Conservation (phyloP, 768 basidiomycete genomes). For the Coprinopsis sp. region DNA sequence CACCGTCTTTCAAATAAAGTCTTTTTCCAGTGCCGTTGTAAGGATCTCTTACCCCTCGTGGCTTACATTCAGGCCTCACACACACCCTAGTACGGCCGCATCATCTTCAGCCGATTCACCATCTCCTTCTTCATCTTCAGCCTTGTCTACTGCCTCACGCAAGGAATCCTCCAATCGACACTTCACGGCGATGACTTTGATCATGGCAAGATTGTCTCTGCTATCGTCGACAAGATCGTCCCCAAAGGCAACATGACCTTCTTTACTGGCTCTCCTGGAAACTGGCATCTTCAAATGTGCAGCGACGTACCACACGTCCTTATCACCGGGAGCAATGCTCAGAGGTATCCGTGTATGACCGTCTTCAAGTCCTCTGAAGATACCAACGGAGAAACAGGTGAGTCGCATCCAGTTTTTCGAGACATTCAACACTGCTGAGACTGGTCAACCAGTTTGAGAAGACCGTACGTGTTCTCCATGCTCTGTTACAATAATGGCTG, state of each 20-base stretch:
- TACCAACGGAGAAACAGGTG: too few relatives aligned
- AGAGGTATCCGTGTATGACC: conserved; percentile 27
- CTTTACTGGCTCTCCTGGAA: conserved; percentile 24
- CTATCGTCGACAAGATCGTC: conserved; percentile 35
- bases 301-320: conserved; percentile 37
- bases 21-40: conserved; percentile 12
- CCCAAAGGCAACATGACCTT: conserved; percentile 33
- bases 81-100: conserved; percentile 30
- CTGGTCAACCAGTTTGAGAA: too few relatives aligned
- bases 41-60: background rate
- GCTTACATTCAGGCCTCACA: background rate
- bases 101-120: conserved; percentile 36
- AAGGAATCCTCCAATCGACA: conserved; percentile 47
- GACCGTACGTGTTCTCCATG: too few relatives aligned
- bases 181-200: conserved; percentile 42
- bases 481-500: too few relatives aligned
- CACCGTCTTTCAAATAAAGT: background rate
- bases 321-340: background rate
- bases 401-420: background rate
- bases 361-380: conserved; percentile 27
- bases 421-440: too few relatives aligned
- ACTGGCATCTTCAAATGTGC: conserved; percentile 39
- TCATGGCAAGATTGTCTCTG: conserved; percentile 31
- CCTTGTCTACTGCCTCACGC: conserved; percentile 46
- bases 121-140: conserved; percentile 47